These are phyloP conservation scores for Besnoitia besnoiti DNA, from an alignment of 169 alveolate genomes.

Conservation along the genomic window DNA sequence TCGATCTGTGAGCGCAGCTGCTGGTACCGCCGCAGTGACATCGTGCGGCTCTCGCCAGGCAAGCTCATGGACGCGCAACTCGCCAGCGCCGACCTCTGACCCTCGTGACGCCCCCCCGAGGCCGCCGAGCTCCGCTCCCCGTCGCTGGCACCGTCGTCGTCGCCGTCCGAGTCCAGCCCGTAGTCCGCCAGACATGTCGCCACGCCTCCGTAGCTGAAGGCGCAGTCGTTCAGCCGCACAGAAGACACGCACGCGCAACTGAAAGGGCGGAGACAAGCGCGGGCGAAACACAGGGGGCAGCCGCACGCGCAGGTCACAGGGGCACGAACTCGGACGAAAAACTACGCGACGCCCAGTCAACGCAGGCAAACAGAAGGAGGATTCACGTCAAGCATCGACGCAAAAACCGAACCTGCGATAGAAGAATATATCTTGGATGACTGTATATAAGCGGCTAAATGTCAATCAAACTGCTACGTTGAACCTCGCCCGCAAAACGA, in stretches of 20 bases:
- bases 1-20: neutral
- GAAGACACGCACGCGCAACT: neutral
- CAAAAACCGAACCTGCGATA: too few relatives aligned
- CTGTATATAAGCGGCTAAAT: too few relatives aligned
- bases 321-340: neutral
- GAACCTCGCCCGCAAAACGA: too few relatives aligned
- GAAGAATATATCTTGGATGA: too few relatives aligned
- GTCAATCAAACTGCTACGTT: too few relatives aligned
- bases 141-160: neutral
- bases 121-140: neutral
- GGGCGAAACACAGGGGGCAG: neutral
- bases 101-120: neutral
- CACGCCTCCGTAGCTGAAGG: conserved; percentile 40
- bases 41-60: neutral
- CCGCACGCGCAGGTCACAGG: neutral
- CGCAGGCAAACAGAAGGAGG: neutral
- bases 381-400: neutral
- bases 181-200: conserved; percentile 35
- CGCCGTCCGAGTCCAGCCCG: neutral
- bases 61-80: neutral
- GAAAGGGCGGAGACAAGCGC: neutral
- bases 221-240: neutral
- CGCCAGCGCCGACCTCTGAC: neutral
- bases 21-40: neutral
- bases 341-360: neutral